These are phyloP conservation scores for Exophiala mesophila DNA, from an alignment of 2,329 filamentous ascomycete genomes.

Conservation along the genomic window DNA sequence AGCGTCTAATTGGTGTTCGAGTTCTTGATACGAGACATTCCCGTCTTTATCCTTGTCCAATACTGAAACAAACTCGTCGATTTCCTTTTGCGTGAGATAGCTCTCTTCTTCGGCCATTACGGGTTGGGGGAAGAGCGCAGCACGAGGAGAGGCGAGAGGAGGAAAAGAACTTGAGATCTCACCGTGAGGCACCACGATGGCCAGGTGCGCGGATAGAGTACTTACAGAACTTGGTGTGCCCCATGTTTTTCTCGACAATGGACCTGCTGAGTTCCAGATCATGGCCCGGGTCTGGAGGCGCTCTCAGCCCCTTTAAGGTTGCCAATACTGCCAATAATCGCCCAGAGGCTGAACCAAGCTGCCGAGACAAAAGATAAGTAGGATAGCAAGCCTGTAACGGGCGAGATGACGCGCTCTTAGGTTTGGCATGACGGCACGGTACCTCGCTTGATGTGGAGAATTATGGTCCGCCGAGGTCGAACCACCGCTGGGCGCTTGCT, in stretches of 20 bases:
- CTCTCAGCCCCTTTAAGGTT: background rate
- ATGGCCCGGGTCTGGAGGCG: no score
- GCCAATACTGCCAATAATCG: background rate
- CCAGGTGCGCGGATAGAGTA: no score
- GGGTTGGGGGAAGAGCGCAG: background rate
- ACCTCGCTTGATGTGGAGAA: background rate
- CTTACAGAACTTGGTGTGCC: no score
- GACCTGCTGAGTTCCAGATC: no score
- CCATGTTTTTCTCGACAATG: no score
- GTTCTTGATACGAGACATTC: constrained; percentile 48
- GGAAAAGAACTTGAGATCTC: no score
- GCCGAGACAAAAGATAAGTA: background rate
- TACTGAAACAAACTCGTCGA: constrained; percentile 49
- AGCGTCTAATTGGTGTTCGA: constrained; percentile 51
- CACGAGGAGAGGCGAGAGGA: no score
- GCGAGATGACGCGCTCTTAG: no score
- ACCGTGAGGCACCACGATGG: no score
- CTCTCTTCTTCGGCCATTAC: constrained; percentile 18
- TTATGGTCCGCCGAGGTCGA: background rate
- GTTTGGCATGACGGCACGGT: background rate
- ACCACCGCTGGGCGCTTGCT: background rate
- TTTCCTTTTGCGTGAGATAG: constrained; percentile 46
- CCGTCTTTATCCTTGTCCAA: constrained; percentile 51
- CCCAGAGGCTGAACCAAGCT: constrained; percentile 1
- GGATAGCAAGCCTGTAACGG: no score